A percentile compares a stretch with the other conserved stretches of the same genome.
phyloP scores from a whole-genome alignment of 805 yeast species.

The Candida pseudoglaebosa region DNA sequence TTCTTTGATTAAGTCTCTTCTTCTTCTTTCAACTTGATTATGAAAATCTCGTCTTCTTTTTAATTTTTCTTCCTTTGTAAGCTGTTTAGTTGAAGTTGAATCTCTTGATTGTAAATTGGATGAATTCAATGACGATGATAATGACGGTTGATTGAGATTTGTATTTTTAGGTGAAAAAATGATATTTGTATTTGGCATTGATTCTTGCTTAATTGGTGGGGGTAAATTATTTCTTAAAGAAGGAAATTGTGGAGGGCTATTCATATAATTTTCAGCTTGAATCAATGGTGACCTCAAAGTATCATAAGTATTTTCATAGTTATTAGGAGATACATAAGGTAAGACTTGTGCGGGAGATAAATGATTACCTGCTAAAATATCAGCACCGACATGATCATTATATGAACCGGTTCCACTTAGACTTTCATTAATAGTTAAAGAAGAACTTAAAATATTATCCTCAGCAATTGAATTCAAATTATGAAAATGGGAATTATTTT shows the following conservation, averaged over 20 bases:
- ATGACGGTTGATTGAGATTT: slow-evolving; percentile 16
- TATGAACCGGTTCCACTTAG: slow-evolving; percentile 24
- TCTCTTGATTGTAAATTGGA: slow-evolving; percentile 10
- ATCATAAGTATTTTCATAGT: slow-evolving; percentile 25
- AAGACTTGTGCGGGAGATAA: slow-evolving; percentile 30
- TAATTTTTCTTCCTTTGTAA: slow-evolving; percentile 64
- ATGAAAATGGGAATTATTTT: slow-evolving; percentile 22
- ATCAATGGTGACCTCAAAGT: slow-evolving; percentile 33
- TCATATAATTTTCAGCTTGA: slow-evolving; percentile 24
- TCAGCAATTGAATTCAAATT: slow-evolving; percentile 33
- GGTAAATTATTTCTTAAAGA: slow-evolving; percentile 9
- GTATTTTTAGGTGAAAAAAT: slow-evolving; percentile 24
- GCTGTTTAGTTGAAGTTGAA: slow-evolving; percentile 27
- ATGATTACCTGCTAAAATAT: slow-evolving; percentile 25
- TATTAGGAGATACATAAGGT: slow-evolving; percentile 29
- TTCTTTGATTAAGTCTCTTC: slow-evolving; percentile 88
- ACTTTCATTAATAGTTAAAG: slow-evolving; percentile 26
- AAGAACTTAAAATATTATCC: slow-evolving; percentile 27
- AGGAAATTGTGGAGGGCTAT: slow-evolving; percentile 33
- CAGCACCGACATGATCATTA: slow-evolving; percentile 11
- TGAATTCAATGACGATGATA: slow-evolving; percentile 15
- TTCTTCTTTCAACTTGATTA: slow-evolving; percentile 88
- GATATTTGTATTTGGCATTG: slow-evolving; percentile 8
- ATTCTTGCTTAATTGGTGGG: slow-evolving; percentile 8
- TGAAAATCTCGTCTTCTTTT: slow-evolving; percentile 83